These are phyloP conservation scores for Ambrosiella cleistominuta DNA, from an alignment of 2,329 filamentous ascomycete genomes.

Conservation along the genomic window DNA sequence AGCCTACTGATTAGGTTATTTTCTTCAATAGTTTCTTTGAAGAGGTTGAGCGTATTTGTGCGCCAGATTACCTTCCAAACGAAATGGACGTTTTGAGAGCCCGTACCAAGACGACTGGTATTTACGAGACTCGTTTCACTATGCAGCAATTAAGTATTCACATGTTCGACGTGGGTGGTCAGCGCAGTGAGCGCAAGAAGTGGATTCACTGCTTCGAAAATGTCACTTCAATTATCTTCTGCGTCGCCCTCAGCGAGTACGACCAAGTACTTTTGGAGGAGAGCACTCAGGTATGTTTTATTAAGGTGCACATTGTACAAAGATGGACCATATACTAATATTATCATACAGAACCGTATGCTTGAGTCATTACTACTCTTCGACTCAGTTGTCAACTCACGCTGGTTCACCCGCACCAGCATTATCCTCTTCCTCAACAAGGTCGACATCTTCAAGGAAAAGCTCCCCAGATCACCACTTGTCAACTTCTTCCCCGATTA, in stretches of 20 bases:
- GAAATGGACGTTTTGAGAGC: constrained; percentile 92
- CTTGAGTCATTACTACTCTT: constrained; percentile 95
- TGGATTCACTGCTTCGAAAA: constrained; percentile 99
- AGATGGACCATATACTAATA: neutral
- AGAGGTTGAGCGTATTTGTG: constrained; percentile 70
- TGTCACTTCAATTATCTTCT: constrained; percentile 98
- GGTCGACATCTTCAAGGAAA: constrained; percentile 94
- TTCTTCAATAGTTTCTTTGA: constrained; percentile 65
- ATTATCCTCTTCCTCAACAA: constrained; percentile 99
- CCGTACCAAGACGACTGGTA: constrained; percentile 94
- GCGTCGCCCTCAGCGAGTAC: constrained; percentile 93
- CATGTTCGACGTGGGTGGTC: constrained; percentile 98
- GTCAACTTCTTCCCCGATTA: constrained; percentile 97
- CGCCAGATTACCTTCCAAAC: constrained; percentile 71
- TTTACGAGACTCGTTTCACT: constrained; percentile 95
- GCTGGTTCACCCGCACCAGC: constrained; percentile 98
- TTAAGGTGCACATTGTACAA: neutral
- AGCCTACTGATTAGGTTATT: neutral
- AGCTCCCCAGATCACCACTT: constrained; percentile 73
- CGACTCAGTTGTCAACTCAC: constrained; percentile 94
- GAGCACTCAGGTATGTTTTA: constrained; percentile 62
- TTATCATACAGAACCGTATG: constrained; percentile 70
- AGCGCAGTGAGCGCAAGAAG: constrained; percentile 95
- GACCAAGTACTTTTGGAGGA: constrained; percentile 94
- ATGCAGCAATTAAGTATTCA: constrained; percentile 99